phyloP scores from a whole-genome alignment of 139 green algal species.

The Closterium sp. region DNA sequence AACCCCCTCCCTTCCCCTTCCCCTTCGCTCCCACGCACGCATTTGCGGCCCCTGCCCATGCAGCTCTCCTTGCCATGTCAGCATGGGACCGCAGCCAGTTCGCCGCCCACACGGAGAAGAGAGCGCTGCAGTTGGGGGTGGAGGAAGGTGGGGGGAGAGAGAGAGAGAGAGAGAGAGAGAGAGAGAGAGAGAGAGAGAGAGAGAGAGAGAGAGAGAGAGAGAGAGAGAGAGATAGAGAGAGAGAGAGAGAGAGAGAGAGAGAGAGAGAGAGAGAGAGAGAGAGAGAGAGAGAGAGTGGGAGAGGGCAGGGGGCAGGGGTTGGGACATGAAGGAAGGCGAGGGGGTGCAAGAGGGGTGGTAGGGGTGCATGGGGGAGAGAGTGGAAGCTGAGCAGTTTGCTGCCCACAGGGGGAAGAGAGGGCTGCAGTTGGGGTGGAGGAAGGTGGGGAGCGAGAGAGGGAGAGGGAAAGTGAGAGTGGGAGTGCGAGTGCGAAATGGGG shows the following conservation, averaged over 20 bases:
- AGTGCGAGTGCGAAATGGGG: too few species aligned
- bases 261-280: not conserved
- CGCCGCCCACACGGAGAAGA: not conserved
- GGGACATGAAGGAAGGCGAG: too few species aligned
- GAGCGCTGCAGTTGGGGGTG: not conserved
- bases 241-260: not conserved
- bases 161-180: not conserved
- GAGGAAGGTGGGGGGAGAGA: not conserved
- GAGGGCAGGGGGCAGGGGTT: too few species aligned
- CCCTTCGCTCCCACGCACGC: not conserved
- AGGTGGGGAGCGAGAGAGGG: too few species aligned
- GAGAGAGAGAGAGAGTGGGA: not conserved
- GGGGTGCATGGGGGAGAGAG: too few species aligned
- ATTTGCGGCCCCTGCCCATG: too few species aligned
- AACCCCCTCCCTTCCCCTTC: too few species aligned
- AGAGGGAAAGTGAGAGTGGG: too few species aligned
- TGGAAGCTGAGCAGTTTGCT: too few species aligned
- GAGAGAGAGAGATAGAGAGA: not conserved
- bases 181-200: not conserved
- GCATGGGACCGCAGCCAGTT: not conserved
- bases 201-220: not conserved
- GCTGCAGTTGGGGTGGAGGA: too few species aligned
- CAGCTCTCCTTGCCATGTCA: not conserved
- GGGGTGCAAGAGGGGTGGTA: too few species aligned
- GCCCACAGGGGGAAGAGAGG: too few species aligned